phyloP scores from a whole-genome alignment of 1,139 yeast genomes.

The Suhomyces chickasaworum region DNA sequence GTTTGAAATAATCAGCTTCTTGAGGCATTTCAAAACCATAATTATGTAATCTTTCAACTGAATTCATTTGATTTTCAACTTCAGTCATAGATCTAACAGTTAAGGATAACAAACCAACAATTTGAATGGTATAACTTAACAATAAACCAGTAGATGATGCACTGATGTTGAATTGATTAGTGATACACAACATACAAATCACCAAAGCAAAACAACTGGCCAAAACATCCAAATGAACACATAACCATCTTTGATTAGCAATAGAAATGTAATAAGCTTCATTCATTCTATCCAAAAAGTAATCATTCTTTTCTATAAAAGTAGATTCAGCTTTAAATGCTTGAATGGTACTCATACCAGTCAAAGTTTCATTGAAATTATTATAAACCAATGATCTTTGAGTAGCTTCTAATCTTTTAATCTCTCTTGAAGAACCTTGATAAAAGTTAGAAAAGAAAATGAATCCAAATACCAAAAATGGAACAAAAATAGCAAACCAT shows the following conservation, averaged over 20 bases:
- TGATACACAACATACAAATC: conserved; percentile 43
- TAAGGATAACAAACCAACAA: conserved; percentile 46
- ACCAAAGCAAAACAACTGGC: conserved; percentile 43
- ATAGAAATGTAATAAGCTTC: conserved; percentile 46
- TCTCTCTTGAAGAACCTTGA: conserved; percentile 48
- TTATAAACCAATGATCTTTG: conserved; percentile 50
- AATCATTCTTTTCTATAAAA: conserved; percentile 40
- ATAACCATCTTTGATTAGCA: conserved; percentile 50
- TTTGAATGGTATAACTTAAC: conserved; percentile 45
- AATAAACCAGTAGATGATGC: conserved; percentile 50
- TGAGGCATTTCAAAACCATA: conserved; percentile 54
- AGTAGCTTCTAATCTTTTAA: conserved; percentile 47
- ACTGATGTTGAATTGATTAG: conserved; percentile 41
- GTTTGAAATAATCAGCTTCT: conserved; percentile 58
- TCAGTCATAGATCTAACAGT: conserved; percentile 47
- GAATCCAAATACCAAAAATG: conserved; percentile 37
- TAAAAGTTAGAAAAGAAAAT: conserved; percentile 40
- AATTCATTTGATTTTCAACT: conserved; percentile 51
- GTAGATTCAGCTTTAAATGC: conserved; percentile 35
- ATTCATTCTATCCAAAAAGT: conserved; percentile 41
- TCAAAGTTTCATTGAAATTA: conserved; percentile 48
- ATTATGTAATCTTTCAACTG: conserved; percentile 47
- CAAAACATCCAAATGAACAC: conserved; percentile 43
- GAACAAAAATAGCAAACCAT: conserved; percentile 50
- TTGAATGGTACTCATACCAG: conserved; percentile 48